Evolutionary conservation across 306 rosid species (phyloP).

Genomic region (Trichosanthes truncata): DNA sequence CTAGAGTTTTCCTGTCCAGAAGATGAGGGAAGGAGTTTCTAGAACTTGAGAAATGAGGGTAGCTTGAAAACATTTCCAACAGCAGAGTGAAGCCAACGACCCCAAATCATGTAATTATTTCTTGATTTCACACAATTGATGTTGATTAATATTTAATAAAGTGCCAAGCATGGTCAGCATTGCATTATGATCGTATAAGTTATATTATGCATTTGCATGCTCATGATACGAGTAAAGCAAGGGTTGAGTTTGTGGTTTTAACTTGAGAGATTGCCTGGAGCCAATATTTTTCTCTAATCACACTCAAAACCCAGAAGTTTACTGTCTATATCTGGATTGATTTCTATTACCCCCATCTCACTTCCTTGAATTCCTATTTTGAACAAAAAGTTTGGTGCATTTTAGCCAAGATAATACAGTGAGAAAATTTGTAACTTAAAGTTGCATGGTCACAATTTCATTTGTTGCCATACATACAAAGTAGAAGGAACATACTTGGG

Average conservation of each 20-base stretch:
- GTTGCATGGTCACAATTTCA: background rate
- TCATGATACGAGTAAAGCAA: background rate
- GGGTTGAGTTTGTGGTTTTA: background rate
- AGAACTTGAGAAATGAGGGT: background rate
- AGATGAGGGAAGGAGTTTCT: background rate
- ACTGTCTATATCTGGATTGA: background rate
- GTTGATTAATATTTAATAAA: background rate
- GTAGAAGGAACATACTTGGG: constrained; percentile 40
- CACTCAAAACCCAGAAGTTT: background rate
- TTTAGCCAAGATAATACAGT: background rate
- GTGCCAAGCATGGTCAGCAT: background rate
- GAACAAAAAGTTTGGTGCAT: background rate
- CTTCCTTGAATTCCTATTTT: background rate
- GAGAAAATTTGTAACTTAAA: background rate
- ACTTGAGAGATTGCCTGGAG: background rate
- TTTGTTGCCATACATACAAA: background rate
- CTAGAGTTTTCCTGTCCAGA: background rate
- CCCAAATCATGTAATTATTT: background rate
- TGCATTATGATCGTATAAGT: background rate
- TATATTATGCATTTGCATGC: background rate
- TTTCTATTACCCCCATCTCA: background rate
- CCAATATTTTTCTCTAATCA: background rate
- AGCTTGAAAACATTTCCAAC: background rate
- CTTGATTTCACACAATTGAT: background rate
- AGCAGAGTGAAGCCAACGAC: background rate